Percentiles rank a stretch among this genome's conserved stretches.
Conservation (phyloP, 2,329 filamentous ascomycete species). For the Mariannaea elegans region DNA sequence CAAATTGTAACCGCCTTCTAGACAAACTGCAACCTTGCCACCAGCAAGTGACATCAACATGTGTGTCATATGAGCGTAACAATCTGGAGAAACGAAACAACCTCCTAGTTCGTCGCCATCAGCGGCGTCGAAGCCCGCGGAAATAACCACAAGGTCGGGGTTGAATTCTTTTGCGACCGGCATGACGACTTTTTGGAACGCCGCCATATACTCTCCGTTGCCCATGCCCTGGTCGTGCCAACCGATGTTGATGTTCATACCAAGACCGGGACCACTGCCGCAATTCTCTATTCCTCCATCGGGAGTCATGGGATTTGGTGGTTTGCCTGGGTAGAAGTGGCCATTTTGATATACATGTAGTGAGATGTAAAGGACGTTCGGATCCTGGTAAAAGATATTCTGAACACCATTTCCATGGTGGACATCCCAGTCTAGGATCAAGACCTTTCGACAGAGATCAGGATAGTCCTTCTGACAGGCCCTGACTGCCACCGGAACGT, state of each 20-base stretch:
- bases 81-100: constrained; percentile 89
- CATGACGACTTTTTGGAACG: constrained; percentile 96
- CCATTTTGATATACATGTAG: constrained; percentile 89
- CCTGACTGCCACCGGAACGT: constrained; percentile 90
- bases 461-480: constrained; percentile 86
- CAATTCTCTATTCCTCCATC: constrained; percentile 70
- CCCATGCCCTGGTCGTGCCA: constrained; percentile 83
- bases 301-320: constrained; percentile 64
- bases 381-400: constrained; percentile 94
- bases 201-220: constrained; percentile 95
- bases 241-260: constrained; percentile 73
- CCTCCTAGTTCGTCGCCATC: constrained; percentile 92
- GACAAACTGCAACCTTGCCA: constrained; percentile 89
- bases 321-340: constrained; percentile 81
- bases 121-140: constrained; percentile 95
- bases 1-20: constrained; percentile 97
- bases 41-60: constrained; percentile 96
- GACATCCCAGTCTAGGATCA: constrained; percentile 93
- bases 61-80: constrained; percentile 98
- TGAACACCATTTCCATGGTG: constrained; percentile 91
- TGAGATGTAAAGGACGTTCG: constrained; percentile 95
- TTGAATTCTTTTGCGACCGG: constrained; percentile 93
- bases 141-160: constrained; percentile 93
- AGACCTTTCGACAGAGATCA: constrained; percentile 82
- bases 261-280: constrained; percentile 62